Base-by-base conservation (phyloP, 768 basidiomycete species). In the Arthromyces matolae region DNA sequence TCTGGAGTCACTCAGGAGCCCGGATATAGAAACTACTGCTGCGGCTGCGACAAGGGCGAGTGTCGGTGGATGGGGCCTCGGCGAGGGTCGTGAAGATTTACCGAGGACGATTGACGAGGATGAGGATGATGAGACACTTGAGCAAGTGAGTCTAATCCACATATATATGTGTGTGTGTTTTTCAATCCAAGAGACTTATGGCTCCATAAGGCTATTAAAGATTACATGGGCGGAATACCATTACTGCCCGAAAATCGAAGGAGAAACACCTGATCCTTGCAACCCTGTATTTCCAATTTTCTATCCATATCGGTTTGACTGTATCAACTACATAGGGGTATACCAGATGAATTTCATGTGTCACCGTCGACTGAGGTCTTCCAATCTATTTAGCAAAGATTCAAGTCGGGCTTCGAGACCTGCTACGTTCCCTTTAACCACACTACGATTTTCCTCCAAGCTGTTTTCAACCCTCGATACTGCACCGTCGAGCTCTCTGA, bases 1-100 rank as follows among this genome's bases (percentile, higher is more conserved):
- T 37, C 59, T 85, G 41, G 84, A 84, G 45, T 72, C 73, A 18
- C 58, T 79, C 14, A 80, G 79, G 68, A 82, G 80, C 58, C 79
- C 80, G 0, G 81, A 78, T 57, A 52, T 71, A 8, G 78, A 76
- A 10, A 55, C 59, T 10, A 55, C 66, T 14, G 60, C 63, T 36
- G 52, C 66, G 9, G 60, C 63, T 33, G 49, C 67, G 5, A n/a
- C n/a, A n/a, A 68, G 76, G 31, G 75, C 72, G 13, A 81, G 78
- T 51, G 70, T 76, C n/a, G 83, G 84, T 10, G 86, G 86, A 12
- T 89, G 86, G 86, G 87, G 85, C 3, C 67, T 88, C 2, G 87
- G 84, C 6, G 76, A 70, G 5, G 79, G 80, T 22, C 71, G 79
- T 50, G 78, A 79, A 45, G 80, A 79, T 41, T 60, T 56, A 18